Evolutionary conservation across 305 asterid species (phyloP), one percentile per base, ranked within the genome.

Genomic region (Solanum hybrid): DNA sequence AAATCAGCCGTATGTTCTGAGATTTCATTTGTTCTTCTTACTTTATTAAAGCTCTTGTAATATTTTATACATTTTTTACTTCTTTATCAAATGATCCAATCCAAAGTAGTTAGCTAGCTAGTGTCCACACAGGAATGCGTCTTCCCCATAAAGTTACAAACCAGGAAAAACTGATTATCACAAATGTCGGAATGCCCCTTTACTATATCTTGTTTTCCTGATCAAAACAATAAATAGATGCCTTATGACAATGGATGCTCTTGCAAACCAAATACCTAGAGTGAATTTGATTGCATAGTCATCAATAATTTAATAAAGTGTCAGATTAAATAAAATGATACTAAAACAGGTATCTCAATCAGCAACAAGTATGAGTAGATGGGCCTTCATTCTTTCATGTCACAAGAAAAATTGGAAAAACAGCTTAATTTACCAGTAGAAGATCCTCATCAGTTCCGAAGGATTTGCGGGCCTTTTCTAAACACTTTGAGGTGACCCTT

Each of bases 391-490:
- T 75, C 39, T 75, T 78, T 78, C 51, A 35, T 35, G 84, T 78
- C 51, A 22, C 84, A 11, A 13, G 51, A 78, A 78, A 78, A 34
- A 10, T 20, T 35, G 51, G 51, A 35, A 78, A 78, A 20, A 5
- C 69, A 78, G 20, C 84, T 78, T 35, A 20, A 78, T 10, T 78
- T 78, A 78, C 51, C 51, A 78, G 84, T 64, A 97, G 94, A 92
- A 97, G 95, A 94, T 97, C 99, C 91, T 97, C 99, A 93, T 97
- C 99, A 11, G 99, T 97, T 51, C 99, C 99, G 90, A 96, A 97
- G 87, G 99, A 92, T 92, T 95, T 97, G 86, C 95, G 98, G 34
- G 99, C 98, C 91, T 93, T 95, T 78, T 96, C 98, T 76, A 97
- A 91, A 93, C 96, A 94, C 93, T 94, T 89, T 29, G 96, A 94